phyloP scores from a whole-genome alignment of 768 basidiomycete genomes.

The Termitomyces sp. region DNA sequence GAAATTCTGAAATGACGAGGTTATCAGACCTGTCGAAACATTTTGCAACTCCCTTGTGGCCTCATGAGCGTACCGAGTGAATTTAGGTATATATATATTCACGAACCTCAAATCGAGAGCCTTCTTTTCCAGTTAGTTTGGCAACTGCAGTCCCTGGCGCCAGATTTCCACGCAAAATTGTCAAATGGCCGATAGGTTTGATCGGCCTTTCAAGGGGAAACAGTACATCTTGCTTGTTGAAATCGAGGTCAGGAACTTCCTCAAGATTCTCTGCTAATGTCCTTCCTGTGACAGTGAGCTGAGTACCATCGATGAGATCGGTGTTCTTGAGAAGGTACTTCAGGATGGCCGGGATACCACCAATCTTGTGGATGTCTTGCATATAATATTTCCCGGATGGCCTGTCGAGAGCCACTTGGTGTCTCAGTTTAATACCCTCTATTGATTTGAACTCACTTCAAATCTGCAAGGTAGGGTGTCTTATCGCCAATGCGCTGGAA shows the following conservation, averaged over 20 bases:
- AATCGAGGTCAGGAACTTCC: conserved; percentile 68
- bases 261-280: conserved; percentile 84
- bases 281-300: conserved; percentile 88
- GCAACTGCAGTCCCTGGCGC: conserved; percentile 86
- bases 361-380: conserved; percentile 85
- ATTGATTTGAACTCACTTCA: conserved; percentile 44
- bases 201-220: conserved; percentile 70
- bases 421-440: background rate
- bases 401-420: conserved; percentile 6
- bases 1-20: background rate
- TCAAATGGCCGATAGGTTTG: conserved; percentile 82
- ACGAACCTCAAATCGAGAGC: conserved; percentile 69
- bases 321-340: conserved; percentile 81
- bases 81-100: background rate
- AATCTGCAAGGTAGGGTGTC: conserved; percentile 82
- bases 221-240: conserved; percentile 75
- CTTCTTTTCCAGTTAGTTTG: conserved; percentile 93
- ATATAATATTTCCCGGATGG: conserved; percentile 86
- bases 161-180: conserved; percentile 85
- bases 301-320: conserved; percentile 73
- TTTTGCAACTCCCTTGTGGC: conserved; percentile 59
- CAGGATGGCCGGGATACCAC: conserved; percentile 79
- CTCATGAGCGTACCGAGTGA: conserved; percentile 1
- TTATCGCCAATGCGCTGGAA: conserved; percentile 77
- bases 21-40: conserved; percentile 63